phyloP scores from a whole-genome alignment of 192 early-diverging fungal genomes.

The Coemansia asiatica region DNA sequence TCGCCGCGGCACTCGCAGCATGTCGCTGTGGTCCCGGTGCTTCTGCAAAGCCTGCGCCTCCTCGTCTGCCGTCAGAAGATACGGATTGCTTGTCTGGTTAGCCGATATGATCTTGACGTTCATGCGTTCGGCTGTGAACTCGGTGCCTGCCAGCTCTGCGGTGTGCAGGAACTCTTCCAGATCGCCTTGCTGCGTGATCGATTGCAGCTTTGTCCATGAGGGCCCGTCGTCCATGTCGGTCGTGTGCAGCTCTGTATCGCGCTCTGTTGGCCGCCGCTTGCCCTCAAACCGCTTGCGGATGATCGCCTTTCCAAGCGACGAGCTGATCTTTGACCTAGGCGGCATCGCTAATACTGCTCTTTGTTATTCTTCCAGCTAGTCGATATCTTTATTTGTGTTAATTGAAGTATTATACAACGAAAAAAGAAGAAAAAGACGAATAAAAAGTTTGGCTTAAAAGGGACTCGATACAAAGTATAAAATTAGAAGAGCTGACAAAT shows the following conservation, averaged over 20 bases:
- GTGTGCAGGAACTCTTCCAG: constrained; percentile 94
- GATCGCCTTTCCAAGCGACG: constrained; percentile 48
- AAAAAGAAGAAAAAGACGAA: neutral
- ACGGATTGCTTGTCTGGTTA: constrained; percentile 71
- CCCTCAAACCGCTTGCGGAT: constrained; percentile 54
- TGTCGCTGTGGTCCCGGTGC: constrained; percentile 73
- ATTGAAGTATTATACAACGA: neutral
- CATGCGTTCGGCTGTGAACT: constrained; percentile 73
- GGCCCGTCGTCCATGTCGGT: constrained; percentile 82
- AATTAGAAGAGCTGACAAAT: constrained; percentile 2
- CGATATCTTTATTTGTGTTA: neutral
- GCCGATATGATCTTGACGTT: constrained; percentile 83
- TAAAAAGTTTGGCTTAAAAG: constrained; percentile 4
- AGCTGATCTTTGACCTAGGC: constrained; percentile 37
- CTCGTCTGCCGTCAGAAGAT: constrained; percentile 75
- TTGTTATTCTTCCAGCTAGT: too few relatives aligned
- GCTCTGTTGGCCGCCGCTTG: constrained; percentile 52
- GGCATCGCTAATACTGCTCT: constrained; percentile 13
- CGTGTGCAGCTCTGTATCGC: constrained; percentile 68
- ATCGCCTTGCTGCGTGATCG: constrained; percentile 96
- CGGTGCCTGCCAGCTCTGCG: constrained; percentile 91
- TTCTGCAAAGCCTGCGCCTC: constrained; percentile 73
- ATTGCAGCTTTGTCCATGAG: constrained; percentile 85
- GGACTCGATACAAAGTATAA: neutral
- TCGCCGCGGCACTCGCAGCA: constrained; percentile 82